Conservation (phyloP, 192 early-diverging fungal species). For the Lobosporangium transversale region DNA sequence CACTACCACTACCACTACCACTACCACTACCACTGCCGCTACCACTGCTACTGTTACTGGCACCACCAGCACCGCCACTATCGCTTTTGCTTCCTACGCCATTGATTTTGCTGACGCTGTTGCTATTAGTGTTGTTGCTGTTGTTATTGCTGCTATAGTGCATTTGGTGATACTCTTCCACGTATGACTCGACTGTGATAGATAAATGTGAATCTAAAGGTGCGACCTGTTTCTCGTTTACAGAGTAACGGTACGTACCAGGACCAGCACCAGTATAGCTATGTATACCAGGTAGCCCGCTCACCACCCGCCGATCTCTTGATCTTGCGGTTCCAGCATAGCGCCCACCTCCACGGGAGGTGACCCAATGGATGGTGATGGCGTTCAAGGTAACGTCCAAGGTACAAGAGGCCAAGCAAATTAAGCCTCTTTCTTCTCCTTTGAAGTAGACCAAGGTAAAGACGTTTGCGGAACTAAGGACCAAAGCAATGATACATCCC, state of each 20-base stretch:
- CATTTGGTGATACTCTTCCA: conserved; percentile 39
- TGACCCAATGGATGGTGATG: conserved; percentile 59
- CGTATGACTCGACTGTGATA: conserved; percentile 39
- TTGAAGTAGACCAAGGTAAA: conserved; percentile 44
- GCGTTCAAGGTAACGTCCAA: conserved; percentile 58
- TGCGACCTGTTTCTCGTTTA: conserved; percentile 27
- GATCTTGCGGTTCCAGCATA: neutral
- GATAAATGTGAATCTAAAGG: conserved; percentile 28
- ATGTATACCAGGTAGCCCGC: neutral
- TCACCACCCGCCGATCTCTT: neutral
- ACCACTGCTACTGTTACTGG: too few species aligned
- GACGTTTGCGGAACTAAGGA: conserved; percentile 54
- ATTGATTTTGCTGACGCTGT: too few species aligned
- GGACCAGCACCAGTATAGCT: neutral
- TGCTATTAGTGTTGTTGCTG: too few species aligned
- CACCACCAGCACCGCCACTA: too few species aligned
- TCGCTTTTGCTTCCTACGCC: too few species aligned
- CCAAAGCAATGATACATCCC: conserved; percentile 48
- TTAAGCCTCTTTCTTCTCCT: conserved; percentile 53
- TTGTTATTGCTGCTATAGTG: conserved; percentile 5
- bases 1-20: too few species aligned
- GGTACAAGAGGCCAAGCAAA: conserved; percentile 56
- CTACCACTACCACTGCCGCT: too few species aligned
- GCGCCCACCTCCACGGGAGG: conserved; percentile 30
- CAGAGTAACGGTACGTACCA: neutral